These are phyloP conservation scores for Pythium monospermum DNA, from an alignment of 352 stramenopile species.

Conservation along the genomic window DNA sequence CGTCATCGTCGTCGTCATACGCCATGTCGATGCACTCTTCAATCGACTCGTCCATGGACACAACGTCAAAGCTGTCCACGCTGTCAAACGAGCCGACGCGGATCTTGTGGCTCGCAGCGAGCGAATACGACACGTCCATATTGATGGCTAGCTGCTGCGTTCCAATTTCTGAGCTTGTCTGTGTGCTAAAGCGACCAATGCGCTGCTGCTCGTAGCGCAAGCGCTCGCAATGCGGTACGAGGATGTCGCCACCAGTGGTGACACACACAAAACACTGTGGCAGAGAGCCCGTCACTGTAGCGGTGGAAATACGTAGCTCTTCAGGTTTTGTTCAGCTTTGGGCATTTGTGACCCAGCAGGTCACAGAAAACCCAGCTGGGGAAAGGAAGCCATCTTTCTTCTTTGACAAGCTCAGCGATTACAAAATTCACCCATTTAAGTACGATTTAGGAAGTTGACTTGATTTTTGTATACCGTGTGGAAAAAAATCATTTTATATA, in stretches of 20 bases:
- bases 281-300: too few relatives aligned
- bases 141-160: slow-evolving; percentile 1
- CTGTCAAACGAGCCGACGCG: slow-evolving; percentile 29
- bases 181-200: background rate
- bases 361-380: slow-evolving; percentile 14
- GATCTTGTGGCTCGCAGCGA: slow-evolving; percentile 3
- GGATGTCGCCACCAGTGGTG: too few relatives aligned
- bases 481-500: background rate
- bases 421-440: slow-evolving; percentile 5
- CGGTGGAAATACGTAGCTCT: too few relatives aligned
- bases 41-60: slow-evolving; percentile 21
- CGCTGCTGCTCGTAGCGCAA: background rate
- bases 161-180: background rate
- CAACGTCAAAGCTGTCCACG: slow-evolving; percentile 30
- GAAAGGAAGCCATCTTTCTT: slow-evolving; percentile 21
- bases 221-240: slow-evolving; percentile 3
- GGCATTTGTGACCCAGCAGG: too few relatives aligned
- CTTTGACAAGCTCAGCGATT: slow-evolving; percentile 14
- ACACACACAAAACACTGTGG: background rate
- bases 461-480: slow-evolving; percentile 8
- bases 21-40: slow-evolving; percentile 16
- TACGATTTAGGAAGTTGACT: slow-evolving; percentile 5
- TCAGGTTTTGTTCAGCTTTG: too few relatives aligned
- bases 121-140: slow-evolving; percentile 5
- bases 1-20: background rate